Evolutionary conservation across 2,329 filamentous ascomycete species (phyloP), one percentile per base, ranked within the genome.

Genomic region (Ceratocystis albifundus): DNA sequence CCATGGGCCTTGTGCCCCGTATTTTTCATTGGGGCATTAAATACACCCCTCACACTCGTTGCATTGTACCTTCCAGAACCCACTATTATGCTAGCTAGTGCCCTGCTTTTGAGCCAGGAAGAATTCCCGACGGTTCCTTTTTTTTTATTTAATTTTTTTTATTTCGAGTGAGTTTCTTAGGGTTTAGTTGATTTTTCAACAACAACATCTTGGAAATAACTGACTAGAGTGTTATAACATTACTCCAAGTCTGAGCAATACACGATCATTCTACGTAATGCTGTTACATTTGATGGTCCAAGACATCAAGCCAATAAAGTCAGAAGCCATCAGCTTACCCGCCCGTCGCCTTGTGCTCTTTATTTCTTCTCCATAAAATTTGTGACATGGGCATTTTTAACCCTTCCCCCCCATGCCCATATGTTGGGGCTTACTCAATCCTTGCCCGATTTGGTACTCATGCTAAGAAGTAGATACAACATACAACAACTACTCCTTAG

Each of bases 11-110:
- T 48, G 25, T 46, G 30, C 62, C 53, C 66, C 62, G 61, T 48
- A 65, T 50, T 55, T 65, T 65, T 55, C 63, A 65, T 68, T 65
- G 66, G 65, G 66, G 66, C 41, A 62, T 66, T 36, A 59, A 59
- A 36, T 59, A 59, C 55, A 36, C 28, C 28, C 36, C 12, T 15
- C 36, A 25, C 20, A 28, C 22, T 12, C 48, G 25, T 50, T 50
- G 48, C 48, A 50, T 50, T 50, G 48, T 50, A 53, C 5, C 48
- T 53, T 8, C 15, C 6, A 28, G 20, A 22, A 15, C 55, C 55
- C 55, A 59, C 55, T 59, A 17, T 36, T 59, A 36, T 32, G 15
- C 55, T 36, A 32, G 53, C 53, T 7, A 8, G 5, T 15, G 20
- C 6, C 55, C 28, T 15, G 20, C 6, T 28, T 15, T 32, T n/a